A percentile compares a stretch with the other conserved stretches of the same genome.
Conservation (phyloP, 139 green algal species). For the Chlorella sorokiniana region DNA sequence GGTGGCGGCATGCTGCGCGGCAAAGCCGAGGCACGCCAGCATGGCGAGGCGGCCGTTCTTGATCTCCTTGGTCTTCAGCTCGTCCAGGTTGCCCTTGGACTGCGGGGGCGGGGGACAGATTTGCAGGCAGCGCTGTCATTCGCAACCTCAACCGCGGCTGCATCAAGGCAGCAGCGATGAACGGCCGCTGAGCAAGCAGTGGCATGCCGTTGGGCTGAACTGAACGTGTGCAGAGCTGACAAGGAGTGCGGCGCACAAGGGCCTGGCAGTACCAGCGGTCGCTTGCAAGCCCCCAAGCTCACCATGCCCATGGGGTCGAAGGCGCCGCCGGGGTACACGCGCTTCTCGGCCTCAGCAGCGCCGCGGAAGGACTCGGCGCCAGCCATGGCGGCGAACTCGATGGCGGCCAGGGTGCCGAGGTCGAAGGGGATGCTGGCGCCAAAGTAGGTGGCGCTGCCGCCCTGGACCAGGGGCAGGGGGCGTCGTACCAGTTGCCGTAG, state of each 20-base stretch:
- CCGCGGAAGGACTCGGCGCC: conserved; percentile 70
- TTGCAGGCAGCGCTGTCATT: too few relatives aligned
- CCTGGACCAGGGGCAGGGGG: conserved; percentile 75
- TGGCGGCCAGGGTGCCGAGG: conserved; percentile 74
- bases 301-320: conserved; percentile 89
- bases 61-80: conserved; percentile 90
- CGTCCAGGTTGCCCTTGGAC: conserved; percentile 76
- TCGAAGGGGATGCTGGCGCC: conserved; percentile 80
- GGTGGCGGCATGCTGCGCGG: conserved; percentile 82
- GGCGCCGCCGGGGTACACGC: conserved; percentile 83
- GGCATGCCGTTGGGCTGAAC: background rate
- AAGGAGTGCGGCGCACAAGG: too few relatives aligned
- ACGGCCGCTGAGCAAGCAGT: background rate
- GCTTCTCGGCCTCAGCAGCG: conserved; percentile 67
- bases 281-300: background rate
- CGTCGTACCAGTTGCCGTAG: conserved; percentile 70
- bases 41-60: conserved; percentile 91
- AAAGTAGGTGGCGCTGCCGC: conserved; percentile 77
- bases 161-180: background rate
- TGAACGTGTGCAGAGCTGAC: background rate
- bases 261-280: too few relatives aligned
- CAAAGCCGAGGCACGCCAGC: conserved; percentile 72
- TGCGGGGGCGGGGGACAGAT: background rate
- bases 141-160: too few relatives aligned
- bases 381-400: conserved; percentile 51